Evolutionary conservation across 176 grass and related monocot species (phyloP).

Genomic region (Chloris gayana): DNA sequence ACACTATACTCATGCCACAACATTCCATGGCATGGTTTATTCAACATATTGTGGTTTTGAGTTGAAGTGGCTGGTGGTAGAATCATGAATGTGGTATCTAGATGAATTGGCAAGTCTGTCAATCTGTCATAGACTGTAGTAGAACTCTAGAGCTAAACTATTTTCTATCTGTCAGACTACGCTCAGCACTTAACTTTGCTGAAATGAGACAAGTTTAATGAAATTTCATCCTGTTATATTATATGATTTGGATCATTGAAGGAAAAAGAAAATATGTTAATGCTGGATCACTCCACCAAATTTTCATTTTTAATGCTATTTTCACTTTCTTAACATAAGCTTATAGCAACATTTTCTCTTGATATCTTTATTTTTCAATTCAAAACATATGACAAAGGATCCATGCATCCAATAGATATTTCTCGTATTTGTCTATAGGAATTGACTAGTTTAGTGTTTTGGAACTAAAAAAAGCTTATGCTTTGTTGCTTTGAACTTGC

Average conservation of each 20-base stretch:
- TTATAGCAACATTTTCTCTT: background rate
- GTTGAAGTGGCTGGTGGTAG: too few species aligned
- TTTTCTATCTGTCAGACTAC: background rate
- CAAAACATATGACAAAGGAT: background rate
- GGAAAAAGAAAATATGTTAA: background rate
- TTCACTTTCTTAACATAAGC: background rate
- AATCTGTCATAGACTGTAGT: too few species aligned
- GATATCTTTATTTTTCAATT: background rate
- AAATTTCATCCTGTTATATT: background rate
- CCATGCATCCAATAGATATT: constrained; percentile 4
- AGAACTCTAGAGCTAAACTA: too few species aligned
- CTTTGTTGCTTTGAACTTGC: constrained; percentile 9
- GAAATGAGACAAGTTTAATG: background rate
- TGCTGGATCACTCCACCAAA: background rate
- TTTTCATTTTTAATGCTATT: background rate
- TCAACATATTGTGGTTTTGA: too few species aligned
- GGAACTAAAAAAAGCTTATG: background rate
- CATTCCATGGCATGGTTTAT: too few species aligned
- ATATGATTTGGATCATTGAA: background rate
- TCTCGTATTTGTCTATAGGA: background rate
- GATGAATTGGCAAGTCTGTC: too few species aligned
- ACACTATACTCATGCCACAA: too few species aligned
- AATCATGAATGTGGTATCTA: too few species aligned
- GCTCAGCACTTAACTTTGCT: background rate
- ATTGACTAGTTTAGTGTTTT: background rate